Base-by-base conservation (phyloP, 1,284 basidiomycete genomes). In the Golubevia sp. region DNA sequence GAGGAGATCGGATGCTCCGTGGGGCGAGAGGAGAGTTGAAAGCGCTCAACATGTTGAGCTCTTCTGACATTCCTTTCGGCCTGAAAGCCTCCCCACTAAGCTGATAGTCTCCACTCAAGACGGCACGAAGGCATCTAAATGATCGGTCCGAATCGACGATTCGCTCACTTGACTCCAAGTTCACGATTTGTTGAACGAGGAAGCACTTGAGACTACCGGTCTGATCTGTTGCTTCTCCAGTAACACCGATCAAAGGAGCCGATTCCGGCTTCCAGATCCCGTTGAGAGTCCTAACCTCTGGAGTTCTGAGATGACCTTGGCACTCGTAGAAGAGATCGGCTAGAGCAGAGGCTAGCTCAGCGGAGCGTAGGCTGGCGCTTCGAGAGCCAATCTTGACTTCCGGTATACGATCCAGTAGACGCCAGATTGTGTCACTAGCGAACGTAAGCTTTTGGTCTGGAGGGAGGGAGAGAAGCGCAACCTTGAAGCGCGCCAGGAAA, bases 321-420 rank as follows among this genome's bases (percentile, higher is more conserved):
- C 64, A 64, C 18, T 67, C 62, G 57, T 88, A 85, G 13, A 96
- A 85, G 6, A 95, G 85, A 13, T 88, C 86, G n/a, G 90, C 87
- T 69, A 95, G 93, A 0, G 91, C 91, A 56, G 89, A 86, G 3
- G 90, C 86, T 15, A 48, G 13, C 13, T 25, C 57, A 8, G n/a
- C 30, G 18, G 38, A 25, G n/a, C n/a, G n/a, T n/a, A n/a, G n/a
- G n/a, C n/a, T n/a, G n/a, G n/a, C n/a, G 24, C 51, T 53, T 15
- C 27, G 51, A 30, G 25, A 6, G 6, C 13, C 7, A 67, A 93
- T 91, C 34, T 89, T 88, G 1, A 71, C 70, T 1, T 85, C 62
- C 2, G 90, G 90, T 49, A 94, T 90, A 70, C 87, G 89, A 20
- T 89, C 88, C 75, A 92, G 92, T 72, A 95, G 85, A 48, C 88